Evolutionary conservation across 306 rosid genomes (phyloP).

Genomic region (Sesbania bispinosa): DNA sequence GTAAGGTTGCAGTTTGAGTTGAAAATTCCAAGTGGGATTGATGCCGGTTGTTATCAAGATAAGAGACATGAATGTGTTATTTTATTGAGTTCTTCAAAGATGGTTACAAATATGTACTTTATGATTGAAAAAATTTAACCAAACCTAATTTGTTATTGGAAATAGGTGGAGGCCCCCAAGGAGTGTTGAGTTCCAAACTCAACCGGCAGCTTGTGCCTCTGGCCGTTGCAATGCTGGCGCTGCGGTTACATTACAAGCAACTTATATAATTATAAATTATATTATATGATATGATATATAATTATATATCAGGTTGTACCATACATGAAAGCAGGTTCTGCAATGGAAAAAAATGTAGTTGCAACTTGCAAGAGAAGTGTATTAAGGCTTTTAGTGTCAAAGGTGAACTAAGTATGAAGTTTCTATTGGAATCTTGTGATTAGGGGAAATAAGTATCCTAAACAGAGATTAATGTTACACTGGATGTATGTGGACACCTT

Average conservation of each 20-base stretch:
- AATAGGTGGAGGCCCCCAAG: constrained; percentile 23
- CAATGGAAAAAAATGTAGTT: neutral
- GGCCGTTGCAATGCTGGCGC: constrained; percentile 46
- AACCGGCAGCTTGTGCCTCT: constrained; percentile 38
- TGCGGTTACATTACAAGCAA: constrained; percentile 25
- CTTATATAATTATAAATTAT: neutral
- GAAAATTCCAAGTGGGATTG: constrained; percentile 33
- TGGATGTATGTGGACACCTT: neutral
- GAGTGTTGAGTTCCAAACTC: constrained; percentile 29
- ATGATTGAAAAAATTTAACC: constrained; percentile 12
- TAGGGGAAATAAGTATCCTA: neutral
- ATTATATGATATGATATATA: no score
- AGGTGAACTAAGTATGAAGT: neutral
- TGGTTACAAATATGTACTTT: constrained; percentile 32
- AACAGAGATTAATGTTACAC: neutral
- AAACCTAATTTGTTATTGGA: neutral
- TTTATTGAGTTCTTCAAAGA: constrained; percentile 34
- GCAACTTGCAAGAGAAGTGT: neutral
- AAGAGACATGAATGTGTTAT: constrained; percentile 40
- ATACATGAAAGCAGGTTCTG: constrained; percentile 3
- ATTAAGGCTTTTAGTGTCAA: neutral
- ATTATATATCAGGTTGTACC: neutral
- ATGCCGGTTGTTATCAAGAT: constrained; percentile 37
- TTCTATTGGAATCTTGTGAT: neutral
- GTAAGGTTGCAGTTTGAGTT: constrained; percentile 32